Evolutionary conservation across 345 rosid genomes (phyloP).

Genomic region (Limnanthes douglasii): DNA sequence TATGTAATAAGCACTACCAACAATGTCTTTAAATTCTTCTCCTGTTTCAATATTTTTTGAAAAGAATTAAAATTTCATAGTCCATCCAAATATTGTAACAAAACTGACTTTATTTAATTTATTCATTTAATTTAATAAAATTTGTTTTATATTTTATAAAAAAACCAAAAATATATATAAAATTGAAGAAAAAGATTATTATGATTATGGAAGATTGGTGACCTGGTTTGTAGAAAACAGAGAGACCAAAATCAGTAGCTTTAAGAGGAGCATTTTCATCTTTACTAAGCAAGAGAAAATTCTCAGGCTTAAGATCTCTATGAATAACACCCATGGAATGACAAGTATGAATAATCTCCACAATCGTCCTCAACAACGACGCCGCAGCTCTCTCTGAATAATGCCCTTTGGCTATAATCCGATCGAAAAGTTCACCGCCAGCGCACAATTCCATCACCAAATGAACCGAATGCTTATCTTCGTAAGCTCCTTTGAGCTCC

Average conservation of each 20-base stretch:
- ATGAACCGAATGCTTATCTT: constrained; percentile 89
- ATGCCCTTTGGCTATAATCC: constrained; percentile 89
- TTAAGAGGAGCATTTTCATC: constrained; percentile 75
- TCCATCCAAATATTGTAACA: too few relatives aligned
- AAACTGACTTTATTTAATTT: too few relatives aligned
- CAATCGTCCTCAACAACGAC: constrained; percentile 67
- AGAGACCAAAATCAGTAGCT: constrained; percentile 87
- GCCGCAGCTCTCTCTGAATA: constrained; percentile 91
- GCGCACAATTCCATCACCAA: constrained; percentile 94
- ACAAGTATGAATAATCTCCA: constrained; percentile 75
- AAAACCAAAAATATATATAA: too few relatives aligned
- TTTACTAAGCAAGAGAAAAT: constrained; percentile 63
- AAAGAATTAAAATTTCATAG: too few relatives aligned
- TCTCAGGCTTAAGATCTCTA: constrained; percentile 93
- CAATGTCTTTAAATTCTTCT: constrained; percentile 77
- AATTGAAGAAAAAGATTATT: neutral
- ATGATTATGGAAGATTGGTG: neutral
- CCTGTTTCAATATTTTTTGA: too few relatives aligned
- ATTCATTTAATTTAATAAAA: too few relatives aligned
- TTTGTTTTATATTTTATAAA: too few relatives aligned
- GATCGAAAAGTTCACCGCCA: constrained; percentile 83
- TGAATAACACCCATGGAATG: constrained; percentile 96
- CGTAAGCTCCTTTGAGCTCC: constrained; percentile 87
- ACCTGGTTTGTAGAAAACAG: constrained; percentile 93
- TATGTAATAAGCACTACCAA: constrained; percentile 91